Conservation (phyloP, 2,329 filamentous ascomycete species). For the Dryadomyces quercivorus region DNA sequence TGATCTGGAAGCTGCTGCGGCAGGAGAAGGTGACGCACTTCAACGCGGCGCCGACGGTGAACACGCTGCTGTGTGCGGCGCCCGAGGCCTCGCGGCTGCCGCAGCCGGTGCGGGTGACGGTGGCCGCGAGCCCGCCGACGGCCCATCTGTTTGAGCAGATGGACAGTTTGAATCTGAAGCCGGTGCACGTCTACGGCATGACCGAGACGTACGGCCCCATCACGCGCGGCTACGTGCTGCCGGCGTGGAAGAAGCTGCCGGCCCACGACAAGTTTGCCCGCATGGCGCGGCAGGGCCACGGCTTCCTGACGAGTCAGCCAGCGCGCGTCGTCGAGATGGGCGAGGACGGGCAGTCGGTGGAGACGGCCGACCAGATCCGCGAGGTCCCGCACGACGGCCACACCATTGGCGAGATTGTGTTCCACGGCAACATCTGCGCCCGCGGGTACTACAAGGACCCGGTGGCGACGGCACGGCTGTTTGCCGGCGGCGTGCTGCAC, state of each 20-base stretch:
- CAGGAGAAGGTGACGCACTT: conserved; percentile 86
- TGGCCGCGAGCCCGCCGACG: conserved; percentile 83
- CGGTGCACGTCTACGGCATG: conserved; percentile 86
- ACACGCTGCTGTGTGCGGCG: conserved; percentile 77
- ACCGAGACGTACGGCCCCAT: conserved; percentile 90
- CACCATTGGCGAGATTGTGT: conserved; percentile 50
- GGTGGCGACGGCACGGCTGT: conserved; percentile 75
- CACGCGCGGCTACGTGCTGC: conserved; percentile 83
- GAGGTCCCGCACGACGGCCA: conserved; percentile 36
- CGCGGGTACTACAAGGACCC: conserved; percentile 87
- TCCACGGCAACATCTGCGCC: conserved; percentile 81
- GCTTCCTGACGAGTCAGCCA: conserved; percentile 72
- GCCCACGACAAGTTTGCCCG: conserved; percentile 66
- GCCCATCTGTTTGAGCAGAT: conserved; percentile 89
- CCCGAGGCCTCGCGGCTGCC: conserved; percentile 60
- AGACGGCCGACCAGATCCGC: conserved; percentile 30
- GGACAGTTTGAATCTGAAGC: conserved; percentile 71
- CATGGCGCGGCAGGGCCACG: conserved; percentile 92
- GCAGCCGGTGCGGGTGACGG: conserved; percentile 69
- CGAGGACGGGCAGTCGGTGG: conserved; percentile 20
- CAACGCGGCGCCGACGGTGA: conserved; percentile 91
- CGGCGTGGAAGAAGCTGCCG: conserved; percentile 67
- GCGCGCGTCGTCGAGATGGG: conserved; percentile 67
- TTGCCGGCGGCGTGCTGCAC: conserved; percentile 75
- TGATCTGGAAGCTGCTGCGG: conserved; percentile 84